A percentile compares a stretch with the other conserved stretches of the same genome.
phyloP scores from a whole-genome alignment of 1,284 basidiomycete species.

The Agroathelia rolfsii region DNA sequence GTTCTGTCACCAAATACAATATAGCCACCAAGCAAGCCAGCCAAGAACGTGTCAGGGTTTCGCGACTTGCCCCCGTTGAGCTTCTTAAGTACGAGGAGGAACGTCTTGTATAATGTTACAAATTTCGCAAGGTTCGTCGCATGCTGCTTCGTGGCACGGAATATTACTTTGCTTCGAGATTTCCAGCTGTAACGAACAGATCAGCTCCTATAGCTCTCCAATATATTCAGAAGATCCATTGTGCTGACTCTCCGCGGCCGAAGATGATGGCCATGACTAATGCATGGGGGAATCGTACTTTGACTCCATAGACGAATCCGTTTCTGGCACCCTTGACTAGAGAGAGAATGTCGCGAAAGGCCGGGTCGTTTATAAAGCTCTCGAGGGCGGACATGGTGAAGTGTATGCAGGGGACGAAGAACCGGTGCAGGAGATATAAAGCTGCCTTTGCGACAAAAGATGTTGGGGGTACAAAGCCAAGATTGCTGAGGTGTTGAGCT shows the following conservation, averaged over 20 bases:
- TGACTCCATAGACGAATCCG: conserved; percentile 86
- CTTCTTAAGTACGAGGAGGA: conserved; percentile 75
- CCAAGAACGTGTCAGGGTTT: conserved; percentile 81
- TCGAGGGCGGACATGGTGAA: conserved; percentile 21
- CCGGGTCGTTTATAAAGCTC: conserved; percentile 49
- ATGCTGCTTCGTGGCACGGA: conserved; percentile 83
- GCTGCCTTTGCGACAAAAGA: conserved; percentile 1
- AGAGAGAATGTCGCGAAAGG: conserved; percentile 82
- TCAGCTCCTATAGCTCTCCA: conserved; percentile 8
- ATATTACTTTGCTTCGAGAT: conserved; percentile 59
- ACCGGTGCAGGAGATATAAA: neutral
- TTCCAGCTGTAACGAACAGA: conserved; percentile 44
- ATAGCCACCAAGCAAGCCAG: conserved; percentile 89
- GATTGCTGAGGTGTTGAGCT: neutral
- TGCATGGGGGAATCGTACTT: conserved; percentile 97
- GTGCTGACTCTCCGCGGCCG: conserved; percentile 73
- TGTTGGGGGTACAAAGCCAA: neutral
- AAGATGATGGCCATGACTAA: conserved; percentile 98
- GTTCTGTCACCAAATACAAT: conserved; percentile 89
- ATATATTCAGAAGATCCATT: conserved; percentile 1
- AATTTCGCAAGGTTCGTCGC: conserved; percentile 88
- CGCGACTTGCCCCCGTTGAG: conserved; percentile 76
- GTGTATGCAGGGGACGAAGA: conserved; percentile 1
- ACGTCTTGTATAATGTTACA: conserved; percentile 86
- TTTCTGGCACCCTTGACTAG: conserved; percentile 94